A percentile compares a stretch with the other conserved stretches of the same genome.
phyloP scores from a whole-genome alignment of 2,329 filamentous ascomycete species.

The Trichoderma harzianum region DNA sequence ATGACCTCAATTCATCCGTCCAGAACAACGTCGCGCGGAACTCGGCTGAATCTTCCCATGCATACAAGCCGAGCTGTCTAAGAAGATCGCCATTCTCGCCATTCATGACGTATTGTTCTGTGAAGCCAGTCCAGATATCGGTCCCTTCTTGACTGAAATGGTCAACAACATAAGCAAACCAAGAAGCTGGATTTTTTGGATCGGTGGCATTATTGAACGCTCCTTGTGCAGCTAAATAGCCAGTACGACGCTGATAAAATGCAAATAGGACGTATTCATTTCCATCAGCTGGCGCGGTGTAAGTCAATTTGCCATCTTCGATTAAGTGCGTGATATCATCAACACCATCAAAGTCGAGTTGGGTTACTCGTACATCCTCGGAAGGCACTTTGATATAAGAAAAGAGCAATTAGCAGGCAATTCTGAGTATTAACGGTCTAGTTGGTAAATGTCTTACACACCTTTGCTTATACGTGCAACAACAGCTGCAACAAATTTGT shows the following conservation, averaged over 20 bases:
- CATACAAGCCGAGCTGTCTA: background rate
- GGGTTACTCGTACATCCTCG: background rate
- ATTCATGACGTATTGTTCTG: slow-evolving; percentile 1
- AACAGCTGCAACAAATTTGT: slow-evolving; percentile 1
- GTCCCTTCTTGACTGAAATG: slow-evolving; percentile 3
- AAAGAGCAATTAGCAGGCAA: background rate
- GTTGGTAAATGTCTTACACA: background rate
- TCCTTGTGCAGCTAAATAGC: background rate
- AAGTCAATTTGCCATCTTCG: background rate
- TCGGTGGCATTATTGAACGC: background rate
- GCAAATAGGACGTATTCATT: background rate
- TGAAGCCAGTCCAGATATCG: background rate
- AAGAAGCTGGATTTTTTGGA: background rate
- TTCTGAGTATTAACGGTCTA: background rate
- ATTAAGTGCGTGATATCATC: background rate
- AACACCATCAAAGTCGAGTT: background rate
- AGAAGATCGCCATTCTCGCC: background rate
- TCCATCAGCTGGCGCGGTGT: background rate
- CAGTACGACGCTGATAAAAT: slow-evolving; percentile 6
- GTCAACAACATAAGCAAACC: slow-evolving; percentile 7
- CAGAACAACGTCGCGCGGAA: background rate
- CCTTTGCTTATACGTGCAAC: slow-evolving; percentile 5
- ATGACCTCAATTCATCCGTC: background rate
- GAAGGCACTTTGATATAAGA: background rate
- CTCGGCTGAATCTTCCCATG: slow-evolving; percentile 5